A percentile compares a stretch with the other conserved stretches of the same genome.
Conservation (phyloP, 345 rosid species). For the Capsella bursapastoris region DNA sequence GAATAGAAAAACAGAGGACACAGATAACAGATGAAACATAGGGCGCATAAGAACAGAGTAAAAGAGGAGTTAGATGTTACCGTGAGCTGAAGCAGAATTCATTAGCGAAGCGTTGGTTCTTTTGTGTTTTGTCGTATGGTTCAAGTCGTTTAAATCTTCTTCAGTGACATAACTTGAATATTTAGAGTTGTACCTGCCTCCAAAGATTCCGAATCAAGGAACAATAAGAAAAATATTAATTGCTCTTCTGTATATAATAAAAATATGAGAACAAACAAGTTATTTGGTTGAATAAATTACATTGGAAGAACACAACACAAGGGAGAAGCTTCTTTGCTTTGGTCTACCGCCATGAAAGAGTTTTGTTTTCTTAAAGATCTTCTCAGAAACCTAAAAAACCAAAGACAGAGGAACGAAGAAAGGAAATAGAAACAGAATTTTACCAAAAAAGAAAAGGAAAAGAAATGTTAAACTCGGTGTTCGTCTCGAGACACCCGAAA, state of each 20-base stretch:
- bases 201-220: background rate
- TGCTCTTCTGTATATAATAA: too few relatives aligned
- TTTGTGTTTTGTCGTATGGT: conserved; percentile 40
- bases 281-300: conserved; percentile 7
- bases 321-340: conserved; percentile 27
- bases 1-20: background rate
- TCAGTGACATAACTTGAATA: conserved; percentile 41
- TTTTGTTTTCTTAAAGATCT: background rate
- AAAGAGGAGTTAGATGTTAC: conserved; percentile 43
- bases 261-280: background rate
- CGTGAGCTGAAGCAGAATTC: conserved; percentile 65
- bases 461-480: conserved; percentile 4
- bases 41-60: background rate
- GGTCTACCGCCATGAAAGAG: conserved; percentile 21
- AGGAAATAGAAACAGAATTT: conserved; percentile 8
- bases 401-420: background rate
- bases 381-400: conserved; percentile 4
- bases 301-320: conserved; percentile 27
- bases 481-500: conserved; percentile 44
- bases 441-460: background rate
- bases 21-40: conserved; percentile 14
- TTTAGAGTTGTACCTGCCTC: conserved; percentile 50
- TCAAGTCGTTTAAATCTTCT: conserved; percentile 36
- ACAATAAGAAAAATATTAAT: background rate
- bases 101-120: conserved; percentile 41